Evolutionary conservation across 495 filamentous ascomycete species (phyloP), one percentile per base, ranked within the genome.

Genomic region (Penicillium samsonianum): DNA sequence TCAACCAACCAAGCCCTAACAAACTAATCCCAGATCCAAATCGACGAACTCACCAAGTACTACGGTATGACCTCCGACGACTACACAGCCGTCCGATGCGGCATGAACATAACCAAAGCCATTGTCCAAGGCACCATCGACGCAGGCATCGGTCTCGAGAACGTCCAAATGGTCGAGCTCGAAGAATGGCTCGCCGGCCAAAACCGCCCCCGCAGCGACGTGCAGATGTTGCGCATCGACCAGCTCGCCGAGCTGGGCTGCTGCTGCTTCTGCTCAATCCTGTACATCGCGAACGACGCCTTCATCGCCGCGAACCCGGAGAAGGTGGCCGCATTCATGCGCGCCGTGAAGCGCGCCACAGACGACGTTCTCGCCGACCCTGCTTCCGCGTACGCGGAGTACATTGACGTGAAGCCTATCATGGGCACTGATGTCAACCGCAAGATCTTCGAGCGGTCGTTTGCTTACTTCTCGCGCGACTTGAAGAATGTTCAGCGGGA

Each of bases 201-300:
- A 59, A 77, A 77, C 62, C 84, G 84, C 3, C 79, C 82, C 48
- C 80, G 78, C 64, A 73, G 70, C 42, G 85, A 84, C 64, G 86
- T 89, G 5, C 83, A 88, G 70, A 89, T 88, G 85, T 80, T 88
- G 20, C 84, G 85, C 65, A 88, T 89, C 66, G 85, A 88, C 73
- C 78, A 88, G 73, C 83, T 89, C 42, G 86, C 85, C 55, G 83
- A 87, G 67, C 72, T 88, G 28, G 86, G 86, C 53, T 88, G 86
- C 75, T 88, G 86, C 81, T 89, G 86, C 77, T 88, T 88, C 80
- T 87, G 85, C 74, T 84, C 83, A 1, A 87, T 88, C 66, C 76
- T 89, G 41, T 89, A 89, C 78, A 89, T 89, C 51, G 82, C 76
- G 62, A 85, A 88, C 66, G 84, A 88, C 67, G 64, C 65, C 41